phyloP scores from a whole-genome alignment of 768 basidiomycete genomes.

The Kwoniella bestiolae region DNA sequence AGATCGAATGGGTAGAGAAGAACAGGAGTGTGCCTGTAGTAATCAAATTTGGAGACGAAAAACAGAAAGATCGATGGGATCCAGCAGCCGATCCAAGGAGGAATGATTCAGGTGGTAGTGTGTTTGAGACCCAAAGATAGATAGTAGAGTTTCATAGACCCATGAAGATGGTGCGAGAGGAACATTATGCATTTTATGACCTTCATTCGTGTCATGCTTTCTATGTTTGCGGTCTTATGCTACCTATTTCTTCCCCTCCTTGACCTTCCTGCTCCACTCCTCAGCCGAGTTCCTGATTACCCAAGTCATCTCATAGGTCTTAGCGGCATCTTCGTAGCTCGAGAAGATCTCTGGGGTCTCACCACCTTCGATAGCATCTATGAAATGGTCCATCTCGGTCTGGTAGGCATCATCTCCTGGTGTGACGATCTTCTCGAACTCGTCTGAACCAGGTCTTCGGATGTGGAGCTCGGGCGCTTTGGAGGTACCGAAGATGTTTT shows the following conservation, averaged over 20 bases:
- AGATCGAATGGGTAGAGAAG: conserved; percentile 34
- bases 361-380: conserved; percentile 68
- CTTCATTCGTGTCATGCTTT: too few species aligned
- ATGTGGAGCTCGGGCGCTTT: conserved; percentile 72
- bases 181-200: too few species aligned
- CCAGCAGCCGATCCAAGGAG: conserved; percentile 35
- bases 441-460: conserved; percentile 61
- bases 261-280: conserved; percentile 17
- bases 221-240: too few species aligned
- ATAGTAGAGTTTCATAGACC: conserved; percentile 9
- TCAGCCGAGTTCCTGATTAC: conserved; percentile 68
- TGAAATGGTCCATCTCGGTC: conserved; percentile 85
- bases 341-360: conserved; percentile 79
- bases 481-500: conserved; percentile 81
- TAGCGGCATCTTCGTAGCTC: conserved; percentile 80
- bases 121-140: too few species aligned
- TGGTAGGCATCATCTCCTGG: conserved; percentile 61
- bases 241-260: not conserved
- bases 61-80: conserved; percentile 26
- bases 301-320: conserved; percentile 90
- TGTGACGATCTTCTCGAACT: conserved; percentile 46
- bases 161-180: too few species aligned
- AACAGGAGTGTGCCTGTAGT: conserved; percentile 40
- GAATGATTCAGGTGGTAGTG: conserved; percentile 34
- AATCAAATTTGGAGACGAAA: conserved; percentile 20